These are phyloP conservation scores for Russula vinacea DNA, from an alignment of 768 basidiomycete species.

Conservation along the genomic window DNA sequence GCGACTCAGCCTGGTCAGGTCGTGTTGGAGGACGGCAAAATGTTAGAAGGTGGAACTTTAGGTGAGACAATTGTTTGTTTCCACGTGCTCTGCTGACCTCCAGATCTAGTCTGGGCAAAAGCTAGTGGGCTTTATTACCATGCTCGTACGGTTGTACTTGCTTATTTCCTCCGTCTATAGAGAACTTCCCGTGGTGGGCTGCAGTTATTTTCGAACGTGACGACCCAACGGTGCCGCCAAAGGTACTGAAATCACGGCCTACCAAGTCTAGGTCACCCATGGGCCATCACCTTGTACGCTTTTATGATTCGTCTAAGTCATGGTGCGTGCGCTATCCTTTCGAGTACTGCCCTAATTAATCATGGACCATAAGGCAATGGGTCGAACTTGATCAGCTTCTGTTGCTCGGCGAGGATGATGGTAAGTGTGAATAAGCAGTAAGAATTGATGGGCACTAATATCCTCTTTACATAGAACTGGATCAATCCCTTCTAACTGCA, in stretches of 20 bases:
- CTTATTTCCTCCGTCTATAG: slow-evolving; percentile 38
- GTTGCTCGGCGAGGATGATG: slow-evolving; percentile 63
- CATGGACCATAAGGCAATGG: slow-evolving; percentile 52
- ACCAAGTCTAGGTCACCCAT: slow-evolving; percentile 39
- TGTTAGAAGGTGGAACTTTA: slow-evolving; percentile 56
- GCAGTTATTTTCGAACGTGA: slow-evolving; percentile 69
- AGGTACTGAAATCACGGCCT: slow-evolving; percentile 37
- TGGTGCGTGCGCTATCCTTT: slow-evolving; percentile 45
- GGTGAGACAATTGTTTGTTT: slow-evolving; percentile 45
- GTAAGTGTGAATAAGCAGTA: slow-evolving; percentile 42
- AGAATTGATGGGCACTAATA: neutral
- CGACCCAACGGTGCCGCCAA: slow-evolving; percentile 46
- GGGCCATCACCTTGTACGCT: slow-evolving; percentile 66
- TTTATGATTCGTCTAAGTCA: slow-evolving; percentile 65
- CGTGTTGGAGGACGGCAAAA: slow-evolving; percentile 38
- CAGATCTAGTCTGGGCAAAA: slow-evolving; percentile 77
- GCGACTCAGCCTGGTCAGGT: slow-evolving; percentile 36
- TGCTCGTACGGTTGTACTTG: slow-evolving; percentile 8
- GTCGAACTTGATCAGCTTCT: slow-evolving; percentile 54
- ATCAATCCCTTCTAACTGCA: slow-evolving; percentile 56
- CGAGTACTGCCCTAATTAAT: neutral
- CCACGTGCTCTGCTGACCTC: slow-evolving; percentile 1
- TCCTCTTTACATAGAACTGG: slow-evolving; percentile 49
- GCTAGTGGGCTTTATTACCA: slow-evolving; percentile 44
- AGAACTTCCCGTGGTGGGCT: slow-evolving; percentile 84